These are phyloP conservation scores for Cyclocybe cylindracea DNA, from an alignment of 768 basidiomycete species.

Conservation along the genomic window DNA sequence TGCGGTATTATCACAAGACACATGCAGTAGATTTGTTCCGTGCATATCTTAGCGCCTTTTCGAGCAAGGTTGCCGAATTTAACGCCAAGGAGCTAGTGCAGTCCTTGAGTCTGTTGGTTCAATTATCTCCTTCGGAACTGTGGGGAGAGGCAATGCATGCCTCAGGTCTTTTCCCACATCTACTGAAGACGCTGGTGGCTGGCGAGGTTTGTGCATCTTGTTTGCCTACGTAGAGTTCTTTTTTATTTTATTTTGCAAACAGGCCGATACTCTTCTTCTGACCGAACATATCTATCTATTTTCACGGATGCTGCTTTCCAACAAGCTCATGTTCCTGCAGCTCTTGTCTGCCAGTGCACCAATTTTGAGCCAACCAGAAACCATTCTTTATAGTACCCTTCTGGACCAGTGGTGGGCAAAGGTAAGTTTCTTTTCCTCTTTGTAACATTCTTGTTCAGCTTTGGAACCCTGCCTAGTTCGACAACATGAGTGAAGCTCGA, in stretches of 20 bases:
- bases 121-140: constrained; percentile 56
- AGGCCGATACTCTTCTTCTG: constrained; percentile 47
- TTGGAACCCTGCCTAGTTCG: constrained; percentile 56
- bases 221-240: neutral
- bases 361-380: constrained; percentile 46
- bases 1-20: constrained; percentile 35
- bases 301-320: constrained; percentile 69
- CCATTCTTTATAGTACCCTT: constrained; percentile 60
- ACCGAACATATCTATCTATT: constrained; percentile 76
- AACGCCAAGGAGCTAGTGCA: constrained; percentile 70
- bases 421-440: constrained; percentile 39
- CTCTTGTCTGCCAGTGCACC: constrained; percentile 66
- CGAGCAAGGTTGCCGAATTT: constrained; percentile 43
- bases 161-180: constrained; percentile 69
- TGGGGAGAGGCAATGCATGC: constrained; percentile 78
- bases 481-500: constrained; percentile 85
- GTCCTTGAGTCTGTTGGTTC: constrained; percentile 59
- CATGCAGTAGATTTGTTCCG: constrained; percentile 58
- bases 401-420: constrained; percentile 85
- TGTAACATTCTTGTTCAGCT: neutral
- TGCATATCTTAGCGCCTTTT: constrained; percentile 54
- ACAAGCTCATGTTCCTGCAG: constrained; percentile 67
- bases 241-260: neutral
- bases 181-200: constrained; percentile 61
- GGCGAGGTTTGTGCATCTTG: constrained; percentile 55